phyloP scores from a whole-genome alignment of 805 yeast species.

The Metschnikowia peoriensis region DNA sequence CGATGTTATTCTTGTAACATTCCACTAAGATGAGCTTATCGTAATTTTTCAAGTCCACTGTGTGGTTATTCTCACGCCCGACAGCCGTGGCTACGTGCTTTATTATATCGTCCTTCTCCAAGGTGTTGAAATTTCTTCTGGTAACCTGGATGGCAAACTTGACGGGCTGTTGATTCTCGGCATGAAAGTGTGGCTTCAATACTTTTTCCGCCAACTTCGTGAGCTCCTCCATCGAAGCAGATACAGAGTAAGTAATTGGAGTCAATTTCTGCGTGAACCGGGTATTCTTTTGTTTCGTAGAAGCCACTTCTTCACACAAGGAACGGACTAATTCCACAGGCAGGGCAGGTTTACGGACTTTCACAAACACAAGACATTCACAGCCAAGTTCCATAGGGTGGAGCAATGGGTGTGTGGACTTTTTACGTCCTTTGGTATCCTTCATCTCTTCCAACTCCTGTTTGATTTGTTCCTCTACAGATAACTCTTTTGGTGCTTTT shows the following conservation, averaged over 20 bases:
- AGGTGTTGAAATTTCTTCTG: conserved; percentile 71
- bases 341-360: conserved; percentile 72
- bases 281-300: conserved; percentile 54
- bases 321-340: conserved; percentile 70
- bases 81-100: conserved; percentile 67
- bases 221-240: conserved; percentile 69
- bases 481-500: conserved; percentile 31
- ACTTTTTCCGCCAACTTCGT: conserved; percentile 56
- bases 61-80: conserved; percentile 67
- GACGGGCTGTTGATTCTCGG: conserved; percentile 35
- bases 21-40: conserved; percentile 81
- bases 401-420: conserved; percentile 33
- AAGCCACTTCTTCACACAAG: conserved; percentile 60
- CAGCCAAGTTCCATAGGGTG: conserved; percentile 65
- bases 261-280: conserved; percentile 76
- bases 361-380: conserved; percentile 83
- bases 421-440: conserved; percentile 41
- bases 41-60: conserved; percentile 74
- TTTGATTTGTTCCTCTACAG: conserved; percentile 74
- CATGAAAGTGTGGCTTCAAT: conserved; percentile 68
- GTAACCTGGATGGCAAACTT: conserved; percentile 80
- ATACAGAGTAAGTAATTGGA: conserved; percentile 74
- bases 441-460: conserved; percentile 68
- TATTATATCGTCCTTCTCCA: conserved; percentile 73
- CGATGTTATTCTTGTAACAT: conserved; percentile 85